Base-by-base conservation (phyloP, 2,329 filamentous ascomycete species). In the Clonostachys solani region DNA sequence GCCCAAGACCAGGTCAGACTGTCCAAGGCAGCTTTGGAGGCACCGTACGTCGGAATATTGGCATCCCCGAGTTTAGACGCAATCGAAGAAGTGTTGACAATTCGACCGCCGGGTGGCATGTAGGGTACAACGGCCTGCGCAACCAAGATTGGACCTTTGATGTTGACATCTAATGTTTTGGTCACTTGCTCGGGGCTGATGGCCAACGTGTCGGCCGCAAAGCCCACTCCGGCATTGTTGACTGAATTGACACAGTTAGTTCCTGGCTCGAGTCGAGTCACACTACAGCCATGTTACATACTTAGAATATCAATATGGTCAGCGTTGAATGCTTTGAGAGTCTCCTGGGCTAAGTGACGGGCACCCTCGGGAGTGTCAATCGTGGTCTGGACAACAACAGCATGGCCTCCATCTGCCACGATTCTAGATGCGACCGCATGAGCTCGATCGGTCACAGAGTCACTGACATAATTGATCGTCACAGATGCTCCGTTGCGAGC, bases 401-500 rank as follows among this genome's bases (percentile, higher is more conserved):
- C 62, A 23, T 54, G 49, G 7, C 56, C 63, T 3, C 66, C 68
- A 6, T 60, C 49, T 10, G 60, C 63, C 19, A 23, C 7, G 19
- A 23, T 23, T 23, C 19, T 23, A 23, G 19, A 23, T 23, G 19
- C 19, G 1, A 71, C 50, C 2, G 56, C 51, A 0, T 50, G 54
- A 1, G 71, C 70, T 4, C 65, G 56, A 0, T 53, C 17, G 0
- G 49, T 55, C 1, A 60, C 57, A 2, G 54, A 49, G 6, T 68
- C 63, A 1, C 68, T 71, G 6, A 71, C 60, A 46, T 70, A 63
- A 56, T 73, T 64, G 48, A 74, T 54, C 2, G 55, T 57, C 0
- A 74, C 69, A 2, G 56, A 56, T 4, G 70, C 71, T 8, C 70
- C 70, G 50, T 69, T 69, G 5, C 64, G 62, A n/a, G 68, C 69